Evolutionary conservation across 306 rosid species (phyloP).

Genomic region (Dalbergia oliveri): DNA sequence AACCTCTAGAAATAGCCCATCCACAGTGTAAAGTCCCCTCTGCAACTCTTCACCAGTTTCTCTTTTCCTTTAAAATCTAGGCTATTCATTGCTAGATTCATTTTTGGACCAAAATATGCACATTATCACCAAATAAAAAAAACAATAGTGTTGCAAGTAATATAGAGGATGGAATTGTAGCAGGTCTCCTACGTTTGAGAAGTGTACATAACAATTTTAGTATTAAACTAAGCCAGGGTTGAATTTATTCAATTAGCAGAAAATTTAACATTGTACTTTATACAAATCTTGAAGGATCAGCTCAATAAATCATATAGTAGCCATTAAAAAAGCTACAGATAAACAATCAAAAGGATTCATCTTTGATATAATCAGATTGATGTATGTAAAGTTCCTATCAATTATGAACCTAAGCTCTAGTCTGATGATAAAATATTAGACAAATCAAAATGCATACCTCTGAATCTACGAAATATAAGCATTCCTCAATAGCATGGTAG

Average conservation of each 20-base stretch:
- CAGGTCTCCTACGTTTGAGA: not conserved
- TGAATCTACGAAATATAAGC: slow-evolving; percentile 89
- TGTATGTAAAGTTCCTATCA: slow-evolving; percentile 26
- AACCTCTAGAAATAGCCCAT: too few relatives aligned
- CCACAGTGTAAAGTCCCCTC: too few relatives aligned
- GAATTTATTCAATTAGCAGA: slow-evolving; percentile 6
- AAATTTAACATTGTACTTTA: not conserved
- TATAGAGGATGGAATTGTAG: slow-evolving; percentile 13
- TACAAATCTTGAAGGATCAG: slow-evolving; percentile 2
- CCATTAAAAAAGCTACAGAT: slow-evolving; percentile 13
- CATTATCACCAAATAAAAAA: not conserved
- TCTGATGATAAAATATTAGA: slow-evolving; percentile 7
- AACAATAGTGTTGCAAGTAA: not conserved
- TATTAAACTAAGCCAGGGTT: not conserved
- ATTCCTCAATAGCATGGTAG: slow-evolving; percentile 73
- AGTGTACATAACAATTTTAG: not conserved
- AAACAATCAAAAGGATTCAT: not conserved
- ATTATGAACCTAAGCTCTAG: slow-evolving; percentile 16
- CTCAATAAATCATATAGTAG: slow-evolving; percentile 28
- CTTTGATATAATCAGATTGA: slow-evolving; percentile 13
- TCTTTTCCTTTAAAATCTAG: too few relatives aligned
- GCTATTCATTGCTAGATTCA: too few relatives aligned
- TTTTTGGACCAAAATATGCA: not conserved
- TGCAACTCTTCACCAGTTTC: too few relatives aligned
- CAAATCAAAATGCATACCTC: slow-evolving; percentile 68